Percentiles rank a stretch among this genome's conserved stretches.
phyloP scores from a whole-genome alignment of 345 rosid genomes.

The Physaria fendleri region DNA sequence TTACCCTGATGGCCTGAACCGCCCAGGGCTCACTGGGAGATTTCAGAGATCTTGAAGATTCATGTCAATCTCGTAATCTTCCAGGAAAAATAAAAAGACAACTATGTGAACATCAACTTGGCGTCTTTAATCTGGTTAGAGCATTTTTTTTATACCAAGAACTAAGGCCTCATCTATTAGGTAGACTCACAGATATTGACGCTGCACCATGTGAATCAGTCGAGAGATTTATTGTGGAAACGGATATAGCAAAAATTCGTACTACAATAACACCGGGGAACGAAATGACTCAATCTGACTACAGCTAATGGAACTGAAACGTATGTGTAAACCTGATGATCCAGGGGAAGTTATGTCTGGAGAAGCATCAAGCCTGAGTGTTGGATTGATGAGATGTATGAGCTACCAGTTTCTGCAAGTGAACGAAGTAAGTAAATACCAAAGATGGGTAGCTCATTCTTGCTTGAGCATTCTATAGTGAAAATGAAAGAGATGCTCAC shows the following conservation, averaged over 20 bases:
- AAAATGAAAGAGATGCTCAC: slow-evolving; percentile 37
- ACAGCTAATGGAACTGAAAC: background rate
- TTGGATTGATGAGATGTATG: slow-evolving; percentile 46
- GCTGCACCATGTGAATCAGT: slow-evolving; percentile 1
- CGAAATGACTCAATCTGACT: background rate
- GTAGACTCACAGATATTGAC: background rate
- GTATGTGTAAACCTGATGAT: slow-evolving; percentile 12
- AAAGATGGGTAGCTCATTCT: background rate
- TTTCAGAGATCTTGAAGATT: too few relatives aligned
- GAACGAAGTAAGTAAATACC: slow-evolving; percentile 6
- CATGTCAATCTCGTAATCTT: too few relatives aligned
- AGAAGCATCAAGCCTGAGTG: slow-evolving; percentile 18
- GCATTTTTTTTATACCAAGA: background rate
- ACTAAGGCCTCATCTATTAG: background rate
- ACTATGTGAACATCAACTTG: background rate
- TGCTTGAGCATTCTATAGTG: background rate
- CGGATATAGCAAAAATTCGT: background rate
- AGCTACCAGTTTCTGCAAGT: slow-evolving; percentile 58
- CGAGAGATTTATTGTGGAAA: background rate
- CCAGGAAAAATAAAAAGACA: too few relatives aligned
- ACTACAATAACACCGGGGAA: background rate
- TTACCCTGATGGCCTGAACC: too few relatives aligned
- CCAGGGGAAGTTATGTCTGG: background rate
- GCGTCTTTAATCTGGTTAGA: background rate
- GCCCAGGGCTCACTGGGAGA: too few relatives aligned